Base-by-base conservation (phyloP, 1,139 yeast genomes). In the Candida sanyaensis region DNA sequence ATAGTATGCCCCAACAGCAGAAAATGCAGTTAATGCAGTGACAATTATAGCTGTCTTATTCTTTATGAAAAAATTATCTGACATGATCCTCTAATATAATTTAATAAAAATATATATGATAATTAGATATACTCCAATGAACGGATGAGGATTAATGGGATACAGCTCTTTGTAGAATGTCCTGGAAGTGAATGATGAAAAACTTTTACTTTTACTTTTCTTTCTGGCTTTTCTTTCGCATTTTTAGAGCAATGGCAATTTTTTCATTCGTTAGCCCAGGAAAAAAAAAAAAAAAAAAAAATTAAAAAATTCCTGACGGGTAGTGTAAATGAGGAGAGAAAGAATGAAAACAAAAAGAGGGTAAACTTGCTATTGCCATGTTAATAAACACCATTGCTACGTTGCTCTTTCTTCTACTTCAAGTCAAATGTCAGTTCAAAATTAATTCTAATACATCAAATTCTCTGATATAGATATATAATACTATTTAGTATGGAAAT, bases 1-100 rank as follows among this genome's bases (percentile, higher is more conserved):
- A 57, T 77, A 77, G 43, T 80, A 78, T 42, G 86, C 84, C n/a
- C 82, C 83, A 44, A 80, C 82, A 30, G 86, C 81, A 41, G 85
- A 73, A 43, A 78, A 77, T 51, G 86, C 86, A 37, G 86, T 85
- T 50, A 81, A 74, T 2, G 88, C 80, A 31, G 88, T 77, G 43
- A 82, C 68, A 37, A 77, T 71, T 45, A 85, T 73, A 37, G 86
- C 86, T 30, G 81, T 72, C 64, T 75, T 84, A 66, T 85, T 80
- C 61, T 81, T 77, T 46, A 77, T 68, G 50, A 83, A 69, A 65
- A 83, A 83, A 40, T 51, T 55, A 46, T 59, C 62, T 31, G 55
- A 50, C 52, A 47, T 47, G 9, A 2, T 24, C 39, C 13, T 24
- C 39, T 36, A 36, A 29, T 13, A 33, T 17, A 31, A 31, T 11